Base-by-base conservation (phyloP, 805 yeast genomes). In the Hanseniaspora guilliermondii region DNA sequence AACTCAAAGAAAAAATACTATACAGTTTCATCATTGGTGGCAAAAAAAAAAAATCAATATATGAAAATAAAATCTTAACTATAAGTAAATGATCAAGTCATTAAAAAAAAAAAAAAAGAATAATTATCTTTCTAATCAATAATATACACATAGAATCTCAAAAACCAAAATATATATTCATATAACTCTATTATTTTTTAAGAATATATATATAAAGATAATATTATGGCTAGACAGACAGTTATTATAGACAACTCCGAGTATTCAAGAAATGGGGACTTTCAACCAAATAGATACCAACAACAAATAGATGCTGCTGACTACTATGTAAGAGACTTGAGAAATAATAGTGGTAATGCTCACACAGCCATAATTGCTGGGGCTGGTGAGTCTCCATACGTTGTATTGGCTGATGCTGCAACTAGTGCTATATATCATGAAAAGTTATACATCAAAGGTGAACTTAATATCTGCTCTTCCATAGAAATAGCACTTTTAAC, bases 191-290 rank as follows among this genome's bases (percentile, higher is more conserved):
- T 7, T 17, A 36, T 17, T 16, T 7, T 7, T 2, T 17, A 38
- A 38, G 12, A n/a, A 17, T 19, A 38, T 38, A 38, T 38, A 19
- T 38, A 27, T 27, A 21, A 2, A 44, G 7, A n/a, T 21, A 19
- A 6, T 17, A 38, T 14, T 3, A 50, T 50, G 54, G 54, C 49
- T 89, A 63, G 98, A 93, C 71, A 97, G 97, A 59, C 93, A 85
- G 78, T 93, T 58, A 87, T 88, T 64, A 78, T 93, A 65, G 99
- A 93, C 74, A 91, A 88, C 75, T 87, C 96, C 52, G 98, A 93
- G 72, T 91, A 76, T 69, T 85, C 89, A 79, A 77, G 98, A 64
- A 93, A 93, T 66, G 98, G 97, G 33, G 98, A 93, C 68, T 93
- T 83, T 64, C 76, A 85, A 37, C 80, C 94, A 17, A 82, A 89